A percentile compares a stretch with the other conserved stretches of the same genome.
Evolutionary conservation across 768 basidiomycete genomes (phyloP).

Genomic region (Gymnopilus junonius): DNA sequence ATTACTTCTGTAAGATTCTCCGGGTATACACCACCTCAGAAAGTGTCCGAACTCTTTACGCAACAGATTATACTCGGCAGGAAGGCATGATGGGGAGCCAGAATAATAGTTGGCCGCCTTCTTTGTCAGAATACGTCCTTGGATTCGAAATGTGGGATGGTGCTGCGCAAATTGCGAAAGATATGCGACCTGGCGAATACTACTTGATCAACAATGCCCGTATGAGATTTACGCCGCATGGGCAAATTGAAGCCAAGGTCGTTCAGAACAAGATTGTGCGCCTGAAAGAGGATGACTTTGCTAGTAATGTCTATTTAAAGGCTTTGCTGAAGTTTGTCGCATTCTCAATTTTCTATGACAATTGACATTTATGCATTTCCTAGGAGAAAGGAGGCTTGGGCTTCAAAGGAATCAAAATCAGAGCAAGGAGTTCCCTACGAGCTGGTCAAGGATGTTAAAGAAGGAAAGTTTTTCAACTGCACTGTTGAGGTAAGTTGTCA

Average conservation of each 20-base stretch:
- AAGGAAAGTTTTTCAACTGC: constrained; percentile 53
- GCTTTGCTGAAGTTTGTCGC: constrained; percentile 55
- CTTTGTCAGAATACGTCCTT: constrained; percentile 49
- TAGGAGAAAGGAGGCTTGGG: constrained; percentile 58
- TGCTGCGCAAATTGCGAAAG: constrained; percentile 43
- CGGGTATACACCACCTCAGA: constrained; percentile 38
- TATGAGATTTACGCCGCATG: constrained; percentile 38
- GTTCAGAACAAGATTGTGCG: constrained; percentile 46
- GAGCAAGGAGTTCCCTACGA: constrained; percentile 43
- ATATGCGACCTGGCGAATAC: constrained; percentile 52
- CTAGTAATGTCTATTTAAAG: constrained; percentile 40
- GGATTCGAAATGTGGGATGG: constrained; percentile 64
- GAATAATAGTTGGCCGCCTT: constrained; percentile 50
- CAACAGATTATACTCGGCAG: constrained; percentile 69
- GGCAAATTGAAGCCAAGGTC: constrained; percentile 59
- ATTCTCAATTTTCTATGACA: background rate
- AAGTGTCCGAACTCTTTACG: constrained; percentile 51
- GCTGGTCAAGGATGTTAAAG: constrained; percentile 51
- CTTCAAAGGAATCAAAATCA: constrained; percentile 29
- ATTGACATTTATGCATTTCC: constrained; percentile 5
- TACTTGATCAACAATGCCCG: constrained; percentile 59
- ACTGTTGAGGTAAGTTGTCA: constrained; percentile 54
- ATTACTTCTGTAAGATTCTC: constrained; percentile 45
- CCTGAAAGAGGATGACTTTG: constrained; percentile 45
- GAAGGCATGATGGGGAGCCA: constrained; percentile 33